Conservation (phyloP, 1,139 yeast genomes). For the Suhomyces bribrorum region DNA sequence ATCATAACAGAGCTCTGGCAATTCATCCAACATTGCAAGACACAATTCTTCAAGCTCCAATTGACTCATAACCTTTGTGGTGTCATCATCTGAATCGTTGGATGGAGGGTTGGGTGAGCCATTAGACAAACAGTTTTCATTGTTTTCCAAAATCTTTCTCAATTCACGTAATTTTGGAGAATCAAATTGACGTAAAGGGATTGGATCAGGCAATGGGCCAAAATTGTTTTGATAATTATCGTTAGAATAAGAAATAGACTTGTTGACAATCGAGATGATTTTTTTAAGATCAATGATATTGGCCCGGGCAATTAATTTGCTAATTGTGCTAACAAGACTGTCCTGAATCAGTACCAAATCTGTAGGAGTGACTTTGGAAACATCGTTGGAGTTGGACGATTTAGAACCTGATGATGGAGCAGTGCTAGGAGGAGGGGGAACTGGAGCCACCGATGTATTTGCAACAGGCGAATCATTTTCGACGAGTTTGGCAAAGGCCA, state of each 20-base stretch:
- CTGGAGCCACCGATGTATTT: conserved; percentile 2
- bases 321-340: conserved; percentile 25
- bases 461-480: conserved; percentile 16
- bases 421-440: conserved; percentile 8
- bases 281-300: conserved; percentile 31
- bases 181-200: conserved; percentile 70
- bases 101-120: conserved; percentile 5
- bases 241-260: conserved; percentile 34
- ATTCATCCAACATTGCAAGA: conserved; percentile 80
- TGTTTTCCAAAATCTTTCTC: conserved; percentile 54
- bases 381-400: conserved; percentile 15
- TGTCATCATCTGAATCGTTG: conserved; percentile 13
- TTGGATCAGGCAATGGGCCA: conserved; percentile 72
- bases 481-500: conserved; percentile 66
- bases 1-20: conserved; percentile 90
- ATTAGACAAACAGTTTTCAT: conserved; percentile 25
- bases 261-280: conserved; percentile 33
- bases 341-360: conserved; percentile 29
- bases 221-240: conserved; percentile 48
- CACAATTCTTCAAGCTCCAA: conserved; percentile 81
- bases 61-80: conserved; percentile 27
- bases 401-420: conserved; percentile 9
- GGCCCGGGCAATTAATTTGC: conserved; percentile 16
- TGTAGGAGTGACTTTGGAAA: conserved; percentile 20
- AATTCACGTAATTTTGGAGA: conserved; percentile 75